phyloP scores from a whole-genome alignment of 148 eudicot species.

The Euryodendron excelsum region DNA sequence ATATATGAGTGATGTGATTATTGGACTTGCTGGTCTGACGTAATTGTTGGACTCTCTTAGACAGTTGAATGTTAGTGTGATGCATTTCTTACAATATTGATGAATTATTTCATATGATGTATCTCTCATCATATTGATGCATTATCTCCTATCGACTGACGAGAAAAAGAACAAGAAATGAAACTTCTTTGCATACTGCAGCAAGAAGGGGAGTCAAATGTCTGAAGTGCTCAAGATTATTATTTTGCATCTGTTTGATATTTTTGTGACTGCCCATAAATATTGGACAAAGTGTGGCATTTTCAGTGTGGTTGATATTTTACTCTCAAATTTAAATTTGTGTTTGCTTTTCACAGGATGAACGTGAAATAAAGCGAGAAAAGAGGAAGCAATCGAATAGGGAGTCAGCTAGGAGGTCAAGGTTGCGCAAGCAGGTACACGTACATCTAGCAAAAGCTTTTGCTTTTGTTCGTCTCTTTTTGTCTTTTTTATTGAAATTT shows the following conservation, averaged over 20 bases:
- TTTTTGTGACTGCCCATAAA: background rate
- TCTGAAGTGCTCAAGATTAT: no score
- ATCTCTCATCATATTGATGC: no score
- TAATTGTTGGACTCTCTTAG: no score
- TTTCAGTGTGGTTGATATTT: background rate
- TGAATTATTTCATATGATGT: no score
- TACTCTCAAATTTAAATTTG: background rate
- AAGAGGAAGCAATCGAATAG: constrained; percentile 81
- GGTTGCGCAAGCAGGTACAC: constrained; percentile 76
- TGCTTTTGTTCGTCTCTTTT: background rate
- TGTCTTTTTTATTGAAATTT: background rate
- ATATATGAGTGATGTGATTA: background rate
- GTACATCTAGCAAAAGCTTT: background rate
- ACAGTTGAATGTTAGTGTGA: no score
- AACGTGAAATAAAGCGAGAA: constrained; percentile 67
- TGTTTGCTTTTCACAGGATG: constrained; percentile 48
- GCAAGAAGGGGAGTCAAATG: no score
- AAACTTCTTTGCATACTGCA: no score
- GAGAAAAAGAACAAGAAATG: no score
- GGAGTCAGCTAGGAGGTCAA: constrained; percentile 85
- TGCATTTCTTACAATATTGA: no score
- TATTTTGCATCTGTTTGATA: no score
- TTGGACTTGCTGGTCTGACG: no score
- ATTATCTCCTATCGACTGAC: no score
- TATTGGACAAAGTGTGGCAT: background rate